phyloP scores from a whole-genome alignment of 177 flowering plant genomes.

The Tripterygium wilfordii region DNA sequence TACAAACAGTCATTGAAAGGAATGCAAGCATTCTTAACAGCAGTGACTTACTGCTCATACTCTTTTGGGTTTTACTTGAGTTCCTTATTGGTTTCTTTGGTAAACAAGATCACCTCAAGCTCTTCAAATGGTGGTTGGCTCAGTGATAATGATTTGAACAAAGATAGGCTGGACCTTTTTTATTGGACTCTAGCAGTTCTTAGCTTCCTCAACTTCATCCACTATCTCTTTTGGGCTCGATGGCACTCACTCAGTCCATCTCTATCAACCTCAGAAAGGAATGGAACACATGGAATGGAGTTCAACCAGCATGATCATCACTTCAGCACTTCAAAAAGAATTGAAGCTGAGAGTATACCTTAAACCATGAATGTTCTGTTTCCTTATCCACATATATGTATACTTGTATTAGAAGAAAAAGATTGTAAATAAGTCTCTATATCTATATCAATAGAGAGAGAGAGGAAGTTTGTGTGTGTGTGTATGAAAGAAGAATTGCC shows the following conservation, averaged over 20 bases:
- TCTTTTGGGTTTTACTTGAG: slow-evolving; percentile 89
- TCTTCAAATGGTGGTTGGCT: slow-evolving; percentile 63
- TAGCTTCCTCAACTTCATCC: slow-evolving; percentile 65
- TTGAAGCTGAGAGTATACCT: too few species aligned
- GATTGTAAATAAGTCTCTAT: too few species aligned
- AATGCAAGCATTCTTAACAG: slow-evolving; percentile 81
- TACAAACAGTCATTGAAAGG: slow-evolving; percentile 67
- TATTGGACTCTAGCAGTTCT: slow-evolving; percentile 79
- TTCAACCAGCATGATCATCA: too few species aligned
- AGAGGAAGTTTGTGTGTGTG: too few species aligned
- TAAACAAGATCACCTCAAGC: slow-evolving; percentile 57
- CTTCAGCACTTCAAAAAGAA: too few species aligned
- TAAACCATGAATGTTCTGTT: too few species aligned
- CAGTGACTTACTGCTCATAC: slow-evolving; percentile 83
- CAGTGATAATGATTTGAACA: slow-evolving; percentile 66
- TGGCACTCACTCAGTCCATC: slow-evolving; percentile 51
- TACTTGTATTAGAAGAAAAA: too few species aligned
- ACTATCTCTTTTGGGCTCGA: slow-evolving; percentile 72
- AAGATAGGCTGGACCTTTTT: slow-evolving; percentile 75
- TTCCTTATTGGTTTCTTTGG: slow-evolving; percentile 65
- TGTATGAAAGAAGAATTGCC: too few species aligned
- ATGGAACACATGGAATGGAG: too few species aligned
- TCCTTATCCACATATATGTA: too few species aligned
- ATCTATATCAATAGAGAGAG: too few species aligned
- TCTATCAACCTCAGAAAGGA: too few species aligned